These are phyloP conservation scores for Coemansia reversa DNA, from an alignment of 192 early-diverging fungal genomes.

Conservation along the genomic window DNA sequence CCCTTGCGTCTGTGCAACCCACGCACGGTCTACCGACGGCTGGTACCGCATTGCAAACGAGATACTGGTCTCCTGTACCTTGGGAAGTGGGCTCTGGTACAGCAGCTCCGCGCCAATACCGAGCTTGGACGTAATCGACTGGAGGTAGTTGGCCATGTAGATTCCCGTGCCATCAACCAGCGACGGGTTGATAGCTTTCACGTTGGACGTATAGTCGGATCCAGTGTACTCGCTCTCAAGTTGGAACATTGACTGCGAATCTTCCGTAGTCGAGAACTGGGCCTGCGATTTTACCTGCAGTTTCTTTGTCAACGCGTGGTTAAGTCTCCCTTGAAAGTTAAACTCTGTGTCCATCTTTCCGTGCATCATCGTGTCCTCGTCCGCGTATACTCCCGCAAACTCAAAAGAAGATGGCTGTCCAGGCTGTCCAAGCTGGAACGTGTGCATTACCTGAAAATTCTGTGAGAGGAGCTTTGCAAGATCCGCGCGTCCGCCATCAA, in stretches of 20 bases:
- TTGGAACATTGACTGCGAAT: conserved; percentile 88
- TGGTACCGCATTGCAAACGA: conserved; percentile 72
- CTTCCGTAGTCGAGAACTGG: conserved; percentile 61
- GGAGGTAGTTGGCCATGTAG: conserved; percentile 83
- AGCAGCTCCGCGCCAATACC: conserved; percentile 85
- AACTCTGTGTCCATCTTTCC: conserved; percentile 94
- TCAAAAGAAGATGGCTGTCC: conserved; percentile 83
- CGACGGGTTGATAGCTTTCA: conserved; percentile 96
- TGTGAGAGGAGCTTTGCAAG: conserved; percentile 88
- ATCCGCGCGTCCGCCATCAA: conserved; percentile 95
- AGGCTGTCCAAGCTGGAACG: conserved; percentile 81
- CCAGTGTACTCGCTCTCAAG: conserved; percentile 92
- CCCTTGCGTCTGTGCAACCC: conserved; percentile 67
- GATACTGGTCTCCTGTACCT: conserved; percentile 73
- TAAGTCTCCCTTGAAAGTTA: conserved; percentile 76
- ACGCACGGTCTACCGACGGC: conserved; percentile 66
- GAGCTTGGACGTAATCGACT: conserved; percentile 81
- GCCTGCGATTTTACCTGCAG: conserved; percentile 65
- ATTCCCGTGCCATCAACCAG: conserved; percentile 88
- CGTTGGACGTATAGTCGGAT: conserved; percentile 79
- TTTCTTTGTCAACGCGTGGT: conserved; percentile 77
- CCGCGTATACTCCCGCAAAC: conserved; percentile 86
- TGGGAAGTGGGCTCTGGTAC: conserved; percentile 79
- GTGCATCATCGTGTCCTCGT: conserved; percentile 78
- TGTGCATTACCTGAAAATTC: conserved; percentile 95